Conservation (phyloP, 331 rosid species). For the Telfairia occidentalis region DNA sequence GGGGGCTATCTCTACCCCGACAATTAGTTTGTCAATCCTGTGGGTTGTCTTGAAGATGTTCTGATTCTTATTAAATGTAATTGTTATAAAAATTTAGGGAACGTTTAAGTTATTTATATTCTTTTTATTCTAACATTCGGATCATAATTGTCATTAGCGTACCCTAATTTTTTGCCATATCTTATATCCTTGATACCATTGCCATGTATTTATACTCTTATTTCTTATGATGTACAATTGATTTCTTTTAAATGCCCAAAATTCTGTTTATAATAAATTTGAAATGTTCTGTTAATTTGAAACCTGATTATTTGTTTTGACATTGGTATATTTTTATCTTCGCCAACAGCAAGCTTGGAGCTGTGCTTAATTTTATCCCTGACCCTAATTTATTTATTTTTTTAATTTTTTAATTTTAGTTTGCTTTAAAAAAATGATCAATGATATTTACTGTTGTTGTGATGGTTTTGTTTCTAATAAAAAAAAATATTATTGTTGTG, state of each 20-base stretch:
- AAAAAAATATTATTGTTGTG: no score
- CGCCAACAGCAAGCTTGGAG: not conserved
- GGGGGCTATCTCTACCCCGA: not conserved
- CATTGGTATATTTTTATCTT: not conserved
- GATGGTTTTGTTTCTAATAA: no score
- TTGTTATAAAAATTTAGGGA: not conserved
- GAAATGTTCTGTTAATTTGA: not conserved
- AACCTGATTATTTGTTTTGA: not conserved
- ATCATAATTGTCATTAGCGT: not conserved
- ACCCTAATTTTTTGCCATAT: not conserved
- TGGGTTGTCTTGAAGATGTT: not conserved
- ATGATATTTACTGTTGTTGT: conserved; percentile 7
- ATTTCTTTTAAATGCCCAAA: not conserved
- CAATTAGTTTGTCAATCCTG: not conserved
- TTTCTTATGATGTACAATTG: not conserved
- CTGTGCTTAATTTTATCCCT: not conserved
- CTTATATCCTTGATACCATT: not conserved
- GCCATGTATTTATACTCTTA: not conserved
- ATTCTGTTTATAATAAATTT: no score
- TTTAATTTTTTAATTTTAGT: not conserved
- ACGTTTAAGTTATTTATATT: not conserved
- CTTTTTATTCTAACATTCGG: not conserved
- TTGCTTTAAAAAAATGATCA: not conserved
- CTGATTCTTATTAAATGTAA: not conserved
- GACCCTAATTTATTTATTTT: no score